These are phyloP conservation scores for Perkinsus olseni DNA, from an alignment of 169 alveolate species.

Conservation along the genomic window DNA sequence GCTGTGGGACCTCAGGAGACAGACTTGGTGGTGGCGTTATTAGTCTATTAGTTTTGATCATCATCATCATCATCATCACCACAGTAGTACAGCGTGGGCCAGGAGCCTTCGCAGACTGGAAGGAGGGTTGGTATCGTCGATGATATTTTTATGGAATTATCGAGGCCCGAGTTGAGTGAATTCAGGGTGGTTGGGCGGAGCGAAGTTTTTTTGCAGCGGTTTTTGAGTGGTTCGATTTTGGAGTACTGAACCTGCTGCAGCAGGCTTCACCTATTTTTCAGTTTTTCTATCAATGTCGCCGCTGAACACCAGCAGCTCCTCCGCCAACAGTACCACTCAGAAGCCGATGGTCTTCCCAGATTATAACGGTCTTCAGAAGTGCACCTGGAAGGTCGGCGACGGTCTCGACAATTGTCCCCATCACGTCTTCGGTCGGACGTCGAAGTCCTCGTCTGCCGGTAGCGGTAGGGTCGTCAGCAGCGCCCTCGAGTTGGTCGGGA, in stretches of 20 bases:
- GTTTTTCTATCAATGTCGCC: neutral
- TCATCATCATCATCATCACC: neutral
- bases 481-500: neutral
- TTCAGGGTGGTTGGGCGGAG: too few relatives aligned
- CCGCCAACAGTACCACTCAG: neutral
- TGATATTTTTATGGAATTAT: too few relatives aligned
- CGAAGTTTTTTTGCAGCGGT: too few relatives aligned
- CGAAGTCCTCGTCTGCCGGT: neutral
- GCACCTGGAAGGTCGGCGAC: neutral
- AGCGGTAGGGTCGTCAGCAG: neutral
- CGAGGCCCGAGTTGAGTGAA: neutral
- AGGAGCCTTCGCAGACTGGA: neutral
- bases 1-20: slow-evolving; percentile 49
- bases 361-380: neutral
- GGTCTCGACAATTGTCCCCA: neutral
- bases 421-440: neutral
- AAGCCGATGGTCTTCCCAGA: neutral
- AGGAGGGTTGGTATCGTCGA: neutral
- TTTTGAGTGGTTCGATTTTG: too few relatives aligned
- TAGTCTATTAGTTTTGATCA: neutral
- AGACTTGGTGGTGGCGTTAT: slow-evolving; percentile 60
- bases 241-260: too few relatives aligned
- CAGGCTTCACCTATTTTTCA: neutral
- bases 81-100: neutral
- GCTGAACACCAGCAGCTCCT: neutral